These are phyloP conservation scores for Stephanocyclus meneghinianus DNA, from an alignment of 352 stramenopile genomes.

Conservation along the genomic window DNA sequence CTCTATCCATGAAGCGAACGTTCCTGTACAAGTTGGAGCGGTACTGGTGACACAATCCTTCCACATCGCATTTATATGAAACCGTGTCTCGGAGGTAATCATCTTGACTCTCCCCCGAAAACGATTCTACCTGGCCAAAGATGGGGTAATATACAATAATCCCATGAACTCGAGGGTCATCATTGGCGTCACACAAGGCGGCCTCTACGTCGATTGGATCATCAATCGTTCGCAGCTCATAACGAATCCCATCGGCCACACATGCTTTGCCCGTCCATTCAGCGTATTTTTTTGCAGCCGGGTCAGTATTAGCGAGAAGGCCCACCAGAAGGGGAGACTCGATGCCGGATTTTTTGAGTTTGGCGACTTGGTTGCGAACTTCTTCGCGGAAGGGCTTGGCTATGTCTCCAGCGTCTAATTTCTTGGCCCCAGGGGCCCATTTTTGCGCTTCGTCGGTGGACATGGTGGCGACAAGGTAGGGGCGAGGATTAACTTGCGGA, in stretches of 20 bases:
- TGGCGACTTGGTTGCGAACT: conserved; percentile 66
- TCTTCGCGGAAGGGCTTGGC: conserved; percentile 75
- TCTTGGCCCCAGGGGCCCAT: conserved; percentile 38
- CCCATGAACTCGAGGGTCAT: conserved; percentile 89
- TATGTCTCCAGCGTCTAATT: conserved; percentile 68
- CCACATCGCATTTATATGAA: conserved; percentile 95
- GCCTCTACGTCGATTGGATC: conserved; percentile 91
- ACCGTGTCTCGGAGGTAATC: conserved; percentile 96
- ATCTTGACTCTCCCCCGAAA: conserved; percentile 94
- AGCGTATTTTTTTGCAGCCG: conserved; percentile 92
- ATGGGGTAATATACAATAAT: conserved; percentile 99
- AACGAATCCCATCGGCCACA: conserved; percentile 92
- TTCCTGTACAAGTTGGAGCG: conserved; percentile 96
- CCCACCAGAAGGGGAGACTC: conserved; percentile 79
- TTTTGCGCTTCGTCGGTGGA: conserved; percentile 1
- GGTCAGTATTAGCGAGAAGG: conserved; percentile 93
- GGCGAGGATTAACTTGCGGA: neutral
- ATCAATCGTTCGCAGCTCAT: conserved; percentile 91
- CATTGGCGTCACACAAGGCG: conserved; percentile 91
- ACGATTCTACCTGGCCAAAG: conserved; percentile 94
- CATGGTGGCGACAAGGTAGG: neutral
- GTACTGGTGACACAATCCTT: conserved; percentile 95
- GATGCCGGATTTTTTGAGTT: conserved; percentile 63
- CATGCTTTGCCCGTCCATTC: conserved; percentile 96
- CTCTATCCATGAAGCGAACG: conserved; percentile 91